phyloP scores from a whole-genome alignment of 1,284 basidiomycete genomes.

The Cryptococcus hybrid region DNA sequence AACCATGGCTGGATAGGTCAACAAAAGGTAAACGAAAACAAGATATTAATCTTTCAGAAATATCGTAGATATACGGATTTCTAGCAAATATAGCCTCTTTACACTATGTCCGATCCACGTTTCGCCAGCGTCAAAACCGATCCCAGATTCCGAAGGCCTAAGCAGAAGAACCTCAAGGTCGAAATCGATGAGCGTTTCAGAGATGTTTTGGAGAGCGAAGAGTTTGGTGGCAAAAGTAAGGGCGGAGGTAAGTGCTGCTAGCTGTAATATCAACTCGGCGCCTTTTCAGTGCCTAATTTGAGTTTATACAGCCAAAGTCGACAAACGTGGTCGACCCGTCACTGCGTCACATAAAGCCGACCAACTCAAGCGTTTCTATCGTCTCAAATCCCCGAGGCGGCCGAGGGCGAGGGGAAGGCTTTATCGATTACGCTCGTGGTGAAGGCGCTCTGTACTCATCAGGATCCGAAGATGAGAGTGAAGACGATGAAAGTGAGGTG shows the following conservation, averaged over 20 bases:
- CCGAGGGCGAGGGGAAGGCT: conserved; percentile 49
- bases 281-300: not conserved
- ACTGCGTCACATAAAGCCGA: conserved; percentile 68
- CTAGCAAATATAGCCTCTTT: not conserved
- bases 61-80: too few species aligned
- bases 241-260: conserved; percentile 47
- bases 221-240: conserved; percentile 46
- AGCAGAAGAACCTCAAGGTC: conserved; percentile 76
- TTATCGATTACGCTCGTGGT: conserved; percentile 84
- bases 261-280: not conserved
- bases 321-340: conserved; percentile 88
- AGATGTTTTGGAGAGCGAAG: conserved; percentile 62
- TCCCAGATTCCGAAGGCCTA: conserved; percentile 85
- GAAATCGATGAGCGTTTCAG: conserved; percentile 95
- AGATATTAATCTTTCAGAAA: not conserved
- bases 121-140: conserved; percentile 87
- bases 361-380: conserved; percentile 79
- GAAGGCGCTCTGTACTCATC: conserved; percentile 84
- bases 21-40: not conserved
- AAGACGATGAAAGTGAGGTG: conserved; percentile 42
- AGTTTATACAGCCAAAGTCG: conserved; percentile 61
- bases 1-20: too few species aligned
- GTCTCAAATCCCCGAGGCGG: conserved; percentile 53
- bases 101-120: conserved; percentile 61
- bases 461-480: conserved; percentile 63